phyloP scores from a whole-genome alignment of 305 asterid species.

The Fraxinus sp. region DNA sequence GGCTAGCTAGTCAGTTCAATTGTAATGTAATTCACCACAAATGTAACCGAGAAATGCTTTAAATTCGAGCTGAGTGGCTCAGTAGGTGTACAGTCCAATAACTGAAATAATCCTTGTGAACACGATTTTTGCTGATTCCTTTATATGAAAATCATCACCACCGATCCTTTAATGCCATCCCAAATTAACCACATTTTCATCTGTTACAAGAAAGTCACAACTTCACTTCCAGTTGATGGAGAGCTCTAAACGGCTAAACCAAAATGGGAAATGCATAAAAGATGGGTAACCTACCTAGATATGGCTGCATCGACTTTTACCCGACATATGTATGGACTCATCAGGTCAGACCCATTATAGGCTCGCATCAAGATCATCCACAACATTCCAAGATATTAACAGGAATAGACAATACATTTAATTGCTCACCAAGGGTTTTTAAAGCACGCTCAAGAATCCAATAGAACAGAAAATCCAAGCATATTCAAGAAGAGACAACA shows the following conservation, averaged over 20 bases:
- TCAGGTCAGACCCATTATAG: not conserved
- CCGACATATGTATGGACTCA: not conserved
- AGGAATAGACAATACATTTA: not conserved
- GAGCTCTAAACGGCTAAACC: not conserved
- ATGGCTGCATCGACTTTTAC: not conserved
- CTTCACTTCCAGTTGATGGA: not conserved
- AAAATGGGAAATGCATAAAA: not conserved
- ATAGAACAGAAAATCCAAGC: not conserved
- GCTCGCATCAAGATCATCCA: not conserved
- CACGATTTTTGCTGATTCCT: not conserved
- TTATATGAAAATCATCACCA: not conserved
- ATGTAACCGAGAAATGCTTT: not conserved
- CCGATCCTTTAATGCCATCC: not conserved
- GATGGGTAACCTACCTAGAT: not conserved
- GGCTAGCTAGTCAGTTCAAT: not conserved
- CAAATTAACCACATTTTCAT: not conserved
- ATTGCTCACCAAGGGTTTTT: not conserved
- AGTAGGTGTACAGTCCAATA: not conserved
- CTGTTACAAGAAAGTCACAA: not conserved
- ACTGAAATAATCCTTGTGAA: not conserved
- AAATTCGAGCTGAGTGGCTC: not conserved
- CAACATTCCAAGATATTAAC: not conserved
- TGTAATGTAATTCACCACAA: not conserved
- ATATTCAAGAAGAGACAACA: not conserved
- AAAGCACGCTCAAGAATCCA: not conserved